Conservation (phyloP, 495 filamentous ascomycete genomes). For the Tetracladium setigerum region DNA sequence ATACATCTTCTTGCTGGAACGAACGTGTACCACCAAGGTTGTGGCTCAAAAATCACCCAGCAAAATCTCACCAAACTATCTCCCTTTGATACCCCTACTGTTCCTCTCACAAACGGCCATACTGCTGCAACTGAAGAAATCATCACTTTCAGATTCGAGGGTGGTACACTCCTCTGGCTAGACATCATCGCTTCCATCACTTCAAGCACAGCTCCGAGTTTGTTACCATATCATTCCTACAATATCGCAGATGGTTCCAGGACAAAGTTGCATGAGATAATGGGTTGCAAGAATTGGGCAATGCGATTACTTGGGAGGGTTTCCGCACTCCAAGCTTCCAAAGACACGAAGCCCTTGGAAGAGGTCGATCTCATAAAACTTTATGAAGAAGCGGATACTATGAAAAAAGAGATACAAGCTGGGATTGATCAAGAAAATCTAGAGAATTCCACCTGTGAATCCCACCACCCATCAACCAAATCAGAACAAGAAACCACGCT, state of each 20-base stretch:
- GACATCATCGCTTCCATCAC: conserved; percentile 16
- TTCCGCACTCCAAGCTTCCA: conserved; percentile 5
- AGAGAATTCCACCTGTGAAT: neutral
- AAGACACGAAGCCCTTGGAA: no score
- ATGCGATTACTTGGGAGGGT: conserved; percentile 11
- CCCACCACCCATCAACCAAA: neutral
- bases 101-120: neutral
- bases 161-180: conserved; percentile 5
- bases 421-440: neutral
- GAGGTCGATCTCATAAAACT: conserved; percentile 3
- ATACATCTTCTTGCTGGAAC: conserved; percentile 13
- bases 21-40: conserved; percentile 1
- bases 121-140: conserved; percentile 1
- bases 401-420: conserved; percentile 3
- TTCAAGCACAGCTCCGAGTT: conserved; percentile 1
- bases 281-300: conserved; percentile 16
- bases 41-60: conserved; percentile 49
- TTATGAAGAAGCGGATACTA: neutral
- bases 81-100: no score
- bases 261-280: conserved; percentile 12
- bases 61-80: conserved; percentile 55
- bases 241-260: conserved; percentile 2
- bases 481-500: neutral
- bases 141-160: conserved; percentile 4
- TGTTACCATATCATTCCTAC: neutral